Percentiles rank a stretch among this genome's conserved stretches.
Evolutionary conservation across 805 yeast species (phyloP).

Genomic region (Clavispora carvajalis): DNA sequence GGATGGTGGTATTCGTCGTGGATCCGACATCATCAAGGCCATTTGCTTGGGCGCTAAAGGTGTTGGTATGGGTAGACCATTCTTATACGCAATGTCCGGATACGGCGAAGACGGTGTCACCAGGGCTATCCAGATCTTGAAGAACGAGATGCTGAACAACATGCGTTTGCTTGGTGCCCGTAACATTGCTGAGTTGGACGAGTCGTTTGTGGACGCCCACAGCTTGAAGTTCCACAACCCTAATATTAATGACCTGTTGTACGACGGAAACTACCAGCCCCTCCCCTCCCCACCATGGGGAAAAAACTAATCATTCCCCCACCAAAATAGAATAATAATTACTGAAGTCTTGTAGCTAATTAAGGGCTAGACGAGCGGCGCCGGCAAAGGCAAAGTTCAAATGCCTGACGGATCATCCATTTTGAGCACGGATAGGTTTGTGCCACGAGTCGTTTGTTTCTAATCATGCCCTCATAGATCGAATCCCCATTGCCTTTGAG

Average conservation of each 20-base stretch:
- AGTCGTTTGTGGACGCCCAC: slow-evolving; percentile 1
- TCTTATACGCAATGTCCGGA: slow-evolving; percentile 5
- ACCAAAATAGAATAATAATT: neutral
- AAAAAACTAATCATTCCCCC: neutral
- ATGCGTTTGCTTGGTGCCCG: slow-evolving; percentile 4
- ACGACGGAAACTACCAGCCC: slow-evolving; percentile 1
- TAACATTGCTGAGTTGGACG: slow-evolving; percentile 2
- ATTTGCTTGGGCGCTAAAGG: slow-evolving; percentile 5
- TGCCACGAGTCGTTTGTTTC: no score
- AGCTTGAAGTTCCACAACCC: slow-evolving; percentile 4
- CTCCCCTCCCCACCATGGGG: slow-evolving; percentile 3
- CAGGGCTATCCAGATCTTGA: slow-evolving; percentile 2
- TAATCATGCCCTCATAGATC: no score
- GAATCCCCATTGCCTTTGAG: no score
- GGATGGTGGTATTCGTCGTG: slow-evolving; percentile 6
- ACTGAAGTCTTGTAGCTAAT: no score
- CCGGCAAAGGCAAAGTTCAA: no score
- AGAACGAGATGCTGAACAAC: slow-evolving; percentile 3
- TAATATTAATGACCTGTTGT: slow-evolving; percentile 2
- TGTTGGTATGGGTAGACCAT: slow-evolving; percentile 5
- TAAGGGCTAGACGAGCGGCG: neutral
- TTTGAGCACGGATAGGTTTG: no score
- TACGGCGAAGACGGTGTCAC: slow-evolving; percentile 5
- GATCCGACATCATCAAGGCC: slow-evolving; percentile 5
- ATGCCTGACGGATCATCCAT: no score